A percentile compares a stretch with the other conserved stretches of the same genome.
Conservation (phyloP, 1,139 yeast genomes). For the Yamadazyma trypodendri region DNA sequence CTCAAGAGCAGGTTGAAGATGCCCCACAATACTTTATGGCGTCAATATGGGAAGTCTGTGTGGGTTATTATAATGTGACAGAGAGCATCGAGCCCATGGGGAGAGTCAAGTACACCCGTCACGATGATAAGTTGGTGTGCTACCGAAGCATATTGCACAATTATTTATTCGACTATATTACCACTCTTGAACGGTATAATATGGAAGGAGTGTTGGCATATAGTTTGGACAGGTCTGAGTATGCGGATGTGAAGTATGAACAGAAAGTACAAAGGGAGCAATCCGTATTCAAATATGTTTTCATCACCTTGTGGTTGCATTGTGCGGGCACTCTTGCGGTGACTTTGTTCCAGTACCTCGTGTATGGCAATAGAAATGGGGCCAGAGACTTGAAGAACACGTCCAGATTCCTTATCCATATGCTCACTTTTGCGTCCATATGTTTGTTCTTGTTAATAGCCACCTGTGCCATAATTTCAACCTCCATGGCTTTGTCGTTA, state of each 20-base stretch:
- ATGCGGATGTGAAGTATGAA: constrained; percentile 21
- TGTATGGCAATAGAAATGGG: constrained; percentile 35
- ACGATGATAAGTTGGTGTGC: constrained; percentile 25
- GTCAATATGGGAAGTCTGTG: constrained; percentile 48
- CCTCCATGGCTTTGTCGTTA: constrained; percentile 24
- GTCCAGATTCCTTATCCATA: constrained; percentile 30
- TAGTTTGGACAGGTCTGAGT: constrained; percentile 30
- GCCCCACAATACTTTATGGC: constrained; percentile 53
- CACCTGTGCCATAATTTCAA: constrained; percentile 27
- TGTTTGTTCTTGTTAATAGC: constrained; percentile 30
- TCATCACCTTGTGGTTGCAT: constrained; percentile 15
- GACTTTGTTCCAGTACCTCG: constrained; percentile 27
- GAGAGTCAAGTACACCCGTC: constrained; percentile 9
- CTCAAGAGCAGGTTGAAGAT: constrained; percentile 43
- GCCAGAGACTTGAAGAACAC: constrained; percentile 27
- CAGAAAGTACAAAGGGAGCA: constrained; percentile 19
- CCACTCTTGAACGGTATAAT: constrained; percentile 38
- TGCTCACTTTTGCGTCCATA: constrained; percentile 32
- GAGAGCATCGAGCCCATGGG: constrained; percentile 16
- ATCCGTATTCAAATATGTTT: constrained; percentile 20
- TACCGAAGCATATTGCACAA: constrained; percentile 11
- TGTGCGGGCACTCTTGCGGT: constrained; percentile 19
- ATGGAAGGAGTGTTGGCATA: constrained; percentile 47
- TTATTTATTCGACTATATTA: constrained; percentile 46
- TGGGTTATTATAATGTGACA: constrained; percentile 37